A percentile compares a stretch with the other conserved stretches of the same genome.
These are phyloP conservation scores for Boletus holoroseus DNA, from an alignment of 1,284 basidiomycete genomes.

Conservation along the genomic window DNA sequence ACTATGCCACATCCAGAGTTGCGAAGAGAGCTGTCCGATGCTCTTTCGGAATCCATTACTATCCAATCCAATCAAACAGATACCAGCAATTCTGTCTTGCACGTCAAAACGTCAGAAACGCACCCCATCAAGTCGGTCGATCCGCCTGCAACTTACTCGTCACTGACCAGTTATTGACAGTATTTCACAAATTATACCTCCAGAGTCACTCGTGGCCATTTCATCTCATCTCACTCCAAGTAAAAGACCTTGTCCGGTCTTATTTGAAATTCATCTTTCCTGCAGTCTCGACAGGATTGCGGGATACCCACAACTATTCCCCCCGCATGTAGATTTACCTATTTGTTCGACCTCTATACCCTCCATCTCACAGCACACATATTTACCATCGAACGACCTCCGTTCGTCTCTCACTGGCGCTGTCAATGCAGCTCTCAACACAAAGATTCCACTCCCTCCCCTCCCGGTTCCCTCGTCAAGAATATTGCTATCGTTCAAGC, in stretches of 20 bases:
- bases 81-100: constrained; percentile 12
- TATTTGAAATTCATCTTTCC: constrained; percentile 44
- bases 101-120: constrained; percentile 69
- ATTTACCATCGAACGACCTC: constrained; percentile 25
- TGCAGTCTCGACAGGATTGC: constrained; percentile 41
- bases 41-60: constrained; percentile 21
- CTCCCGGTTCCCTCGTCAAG: constrained; percentile 17
- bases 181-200: constrained; percentile 62
- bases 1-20: constrained; percentile 19
- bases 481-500: constrained; percentile 26
- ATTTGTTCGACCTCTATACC: constrained; percentile 4
- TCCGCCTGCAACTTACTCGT: not conserved
- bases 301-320: constrained; percentile 23
- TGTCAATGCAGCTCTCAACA: constrained; percentile 43
- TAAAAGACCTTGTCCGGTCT: constrained; percentile 36
- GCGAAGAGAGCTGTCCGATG: constrained; percentile 22
- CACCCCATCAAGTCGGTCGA: constrained; percentile 76
- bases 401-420: constrained; percentile 39
- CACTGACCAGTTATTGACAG: constrained; percentile 34
- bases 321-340: constrained; percentile 11
- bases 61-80: constrained; percentile 1
- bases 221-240: constrained; percentile 46
- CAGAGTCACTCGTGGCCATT: constrained; percentile 51
- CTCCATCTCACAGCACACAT: constrained; percentile 21
- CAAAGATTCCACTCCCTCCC: constrained; percentile 30